These are phyloP conservation scores for Alternaria ethzedia DNA, from an alignment of 2,329 filamentous ascomycete genomes.

Conservation along the genomic window DNA sequence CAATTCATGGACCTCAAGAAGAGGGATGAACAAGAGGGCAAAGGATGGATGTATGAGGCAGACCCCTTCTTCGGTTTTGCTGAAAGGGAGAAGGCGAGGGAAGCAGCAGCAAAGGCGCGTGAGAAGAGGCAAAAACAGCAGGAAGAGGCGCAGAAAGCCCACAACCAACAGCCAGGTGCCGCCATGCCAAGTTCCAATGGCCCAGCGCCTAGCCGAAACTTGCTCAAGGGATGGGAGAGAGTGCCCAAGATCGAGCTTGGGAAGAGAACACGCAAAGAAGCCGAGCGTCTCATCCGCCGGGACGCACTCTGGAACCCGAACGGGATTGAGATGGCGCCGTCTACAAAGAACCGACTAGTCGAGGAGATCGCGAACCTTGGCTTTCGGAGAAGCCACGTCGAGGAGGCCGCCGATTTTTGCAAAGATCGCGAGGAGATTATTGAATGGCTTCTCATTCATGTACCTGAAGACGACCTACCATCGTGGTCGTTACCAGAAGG, in stretches of 20 bases:
- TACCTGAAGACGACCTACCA: conserved; percentile 96
- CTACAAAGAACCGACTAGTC: conserved; percentile 66
- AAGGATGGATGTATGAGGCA: conserved; percentile 90
- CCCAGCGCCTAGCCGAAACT: conserved; percentile 43
- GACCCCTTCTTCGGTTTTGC: conserved; percentile 86
- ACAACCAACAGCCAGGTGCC: conserved; percentile 52
- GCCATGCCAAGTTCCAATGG: conserved; percentile 36
- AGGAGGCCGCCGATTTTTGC: conserved; percentile 86
- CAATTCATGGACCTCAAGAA: conserved; percentile 84
- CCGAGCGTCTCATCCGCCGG: conserved; percentile 79
- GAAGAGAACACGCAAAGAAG: conserved; percentile 74
- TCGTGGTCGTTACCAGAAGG: conserved; percentile 89
- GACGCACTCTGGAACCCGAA: conserved; percentile 89
- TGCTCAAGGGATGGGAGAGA: conserved; percentile 78
- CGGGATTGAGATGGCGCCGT: conserved; percentile 67
- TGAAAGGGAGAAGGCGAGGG: conserved; percentile 80
- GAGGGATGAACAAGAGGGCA: conserved; percentile 76
- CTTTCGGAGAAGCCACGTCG: conserved; percentile 86
- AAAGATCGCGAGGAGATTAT: conserved; percentile 91
- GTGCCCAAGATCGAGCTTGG: conserved; percentile 95
- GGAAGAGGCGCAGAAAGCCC: conserved; percentile 68
- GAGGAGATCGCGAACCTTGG: conserved; percentile 78
- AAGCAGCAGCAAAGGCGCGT: conserved; percentile 77
- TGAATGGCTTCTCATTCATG: conserved; percentile 95
- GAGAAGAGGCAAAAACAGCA: conserved; percentile 65